Percentiles rank a stretch among this genome's conserved stretches.
phyloP scores from a whole-genome alignment of 176 grass and related monocot species.

The Olyra latifolia region DNA sequence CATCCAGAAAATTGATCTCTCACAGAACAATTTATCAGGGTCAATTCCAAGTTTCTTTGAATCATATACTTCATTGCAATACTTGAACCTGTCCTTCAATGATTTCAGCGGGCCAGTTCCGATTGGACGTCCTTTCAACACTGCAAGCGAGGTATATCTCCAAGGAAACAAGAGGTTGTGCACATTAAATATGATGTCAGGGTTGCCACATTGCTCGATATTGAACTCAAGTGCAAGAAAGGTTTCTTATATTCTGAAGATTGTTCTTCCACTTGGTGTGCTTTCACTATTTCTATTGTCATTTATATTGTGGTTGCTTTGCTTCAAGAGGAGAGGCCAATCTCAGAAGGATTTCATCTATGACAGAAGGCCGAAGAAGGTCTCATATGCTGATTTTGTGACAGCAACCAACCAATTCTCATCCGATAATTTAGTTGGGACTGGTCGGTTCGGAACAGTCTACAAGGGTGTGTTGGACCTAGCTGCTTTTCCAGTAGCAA shows the following conservation, averaged over 20 bases:
- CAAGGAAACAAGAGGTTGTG: constrained; percentile 38
- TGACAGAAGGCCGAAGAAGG: background rate
- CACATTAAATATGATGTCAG: background rate
- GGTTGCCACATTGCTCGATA: constrained; percentile 12
- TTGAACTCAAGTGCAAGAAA: background rate
- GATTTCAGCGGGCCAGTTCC: constrained; percentile 36
- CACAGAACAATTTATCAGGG: constrained; percentile 39
- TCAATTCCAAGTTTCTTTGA: constrained; percentile 37
- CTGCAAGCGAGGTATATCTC: background rate
- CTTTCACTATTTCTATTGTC: background rate
- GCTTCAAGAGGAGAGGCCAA: background rate
- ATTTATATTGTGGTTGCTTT: background rate
- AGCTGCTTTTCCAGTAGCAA: background rate
- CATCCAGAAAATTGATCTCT: constrained; percentile 41
- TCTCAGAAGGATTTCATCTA: background rate
- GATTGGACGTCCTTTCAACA: background rate
- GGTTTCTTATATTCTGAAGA: background rate
- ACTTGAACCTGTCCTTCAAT: constrained; percentile 44
- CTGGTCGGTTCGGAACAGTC: constrained; percentile 20
- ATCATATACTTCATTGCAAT: background rate
- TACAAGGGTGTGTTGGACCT: constrained; percentile 14
- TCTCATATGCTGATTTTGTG: constrained; percentile 23
- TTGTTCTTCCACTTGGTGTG: constrained; percentile 16
- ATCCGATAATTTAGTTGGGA: constrained; percentile 13
- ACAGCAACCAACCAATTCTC: constrained; percentile 43